These are phyloP conservation scores for Aristolochia californica DNA, from an alignment of 164 flowering plant species.

Conservation along the genomic window DNA sequence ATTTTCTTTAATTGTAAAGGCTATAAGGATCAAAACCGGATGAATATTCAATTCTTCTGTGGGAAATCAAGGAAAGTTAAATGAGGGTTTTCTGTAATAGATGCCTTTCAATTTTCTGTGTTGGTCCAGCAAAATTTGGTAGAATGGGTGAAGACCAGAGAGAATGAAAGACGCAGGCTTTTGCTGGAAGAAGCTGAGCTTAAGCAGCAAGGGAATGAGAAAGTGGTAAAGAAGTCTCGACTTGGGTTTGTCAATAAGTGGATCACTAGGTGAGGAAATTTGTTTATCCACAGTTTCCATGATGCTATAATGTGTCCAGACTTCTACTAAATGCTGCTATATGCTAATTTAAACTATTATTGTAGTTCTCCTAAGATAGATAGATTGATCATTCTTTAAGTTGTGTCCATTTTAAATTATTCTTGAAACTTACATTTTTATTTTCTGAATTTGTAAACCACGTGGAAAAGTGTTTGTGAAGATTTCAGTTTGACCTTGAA, in stretches of 20 bases:
- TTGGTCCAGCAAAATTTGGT: conserved; percentile 40
- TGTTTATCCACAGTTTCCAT: background rate
- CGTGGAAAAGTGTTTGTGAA: background rate
- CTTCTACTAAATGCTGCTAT: background rate
- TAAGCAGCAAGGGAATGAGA: conserved; percentile 47
- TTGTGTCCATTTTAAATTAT: background rate
- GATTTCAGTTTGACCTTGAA: background rate
- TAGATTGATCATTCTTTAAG: background rate
- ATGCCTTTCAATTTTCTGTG: background rate
- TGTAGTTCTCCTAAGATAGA: background rate
- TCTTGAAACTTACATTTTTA: background rate
- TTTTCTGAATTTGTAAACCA: background rate
- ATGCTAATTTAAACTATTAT: background rate
- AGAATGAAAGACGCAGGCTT: conserved; percentile 54
- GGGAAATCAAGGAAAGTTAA: background rate
- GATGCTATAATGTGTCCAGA: background rate
- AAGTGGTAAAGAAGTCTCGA: conserved; percentile 35
- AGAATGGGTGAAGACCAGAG: conserved; percentile 68
- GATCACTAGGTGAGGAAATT: conserved; percentile 39
- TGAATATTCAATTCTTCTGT: background rate
- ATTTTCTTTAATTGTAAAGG: background rate
- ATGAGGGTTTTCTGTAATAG: background rate
- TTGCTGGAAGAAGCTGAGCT: conserved; percentile 69
- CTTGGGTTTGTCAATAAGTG: conserved; percentile 36
- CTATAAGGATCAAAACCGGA: background rate